These are phyloP conservation scores for Penicillium paxilli DNA, from an alignment of 495 filamentous ascomycete genomes.

Conservation along the genomic window DNA sequence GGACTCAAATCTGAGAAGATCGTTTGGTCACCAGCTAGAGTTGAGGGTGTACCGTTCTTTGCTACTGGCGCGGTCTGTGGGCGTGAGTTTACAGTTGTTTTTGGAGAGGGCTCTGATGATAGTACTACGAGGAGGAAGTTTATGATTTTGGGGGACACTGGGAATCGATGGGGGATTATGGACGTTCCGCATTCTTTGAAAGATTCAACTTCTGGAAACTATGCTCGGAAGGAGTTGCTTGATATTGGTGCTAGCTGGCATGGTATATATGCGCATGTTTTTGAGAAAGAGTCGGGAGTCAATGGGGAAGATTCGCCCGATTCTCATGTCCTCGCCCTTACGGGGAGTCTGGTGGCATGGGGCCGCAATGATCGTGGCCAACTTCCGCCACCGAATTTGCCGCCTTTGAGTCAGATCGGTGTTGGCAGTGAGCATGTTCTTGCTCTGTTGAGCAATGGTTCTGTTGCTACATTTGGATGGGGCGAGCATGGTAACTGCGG, in stretches of 20 bases:
- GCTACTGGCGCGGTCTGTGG: constrained; percentile 66
- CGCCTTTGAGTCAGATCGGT: constrained; percentile 56
- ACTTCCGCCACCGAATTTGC: constrained; percentile 60
- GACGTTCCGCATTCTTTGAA: constrained; percentile 33
- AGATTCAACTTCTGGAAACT: not conserved
- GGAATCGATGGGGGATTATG: constrained; percentile 63
- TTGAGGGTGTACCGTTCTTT: constrained; percentile 55
- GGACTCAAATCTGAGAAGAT: constrained; percentile 37
- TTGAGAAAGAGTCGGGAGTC: not conserved
- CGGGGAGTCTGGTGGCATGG: constrained; percentile 40
- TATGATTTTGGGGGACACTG: constrained; percentile 58
- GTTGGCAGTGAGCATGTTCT: constrained; percentile 87
- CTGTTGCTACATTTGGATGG: constrained; percentile 85
- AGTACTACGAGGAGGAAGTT: no score
- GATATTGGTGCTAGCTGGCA: constrained; percentile 75
- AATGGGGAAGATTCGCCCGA: not conserved
- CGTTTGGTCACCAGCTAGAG: constrained; percentile 57
- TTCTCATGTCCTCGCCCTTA: not conserved
- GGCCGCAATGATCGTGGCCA: constrained; percentile 85
- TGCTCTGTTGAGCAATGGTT: constrained; percentile 59
- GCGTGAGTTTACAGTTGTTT: constrained; percentile 75
- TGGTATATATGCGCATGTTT: constrained; percentile 63
- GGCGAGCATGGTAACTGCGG: constrained; percentile 98
- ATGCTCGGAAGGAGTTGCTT: constrained; percentile 26
- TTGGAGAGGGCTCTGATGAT: constrained; percentile 51